Evolutionary conservation across 345 rosid genomes (phyloP).

Genomic region (Eutrema yunnanense): DNA sequence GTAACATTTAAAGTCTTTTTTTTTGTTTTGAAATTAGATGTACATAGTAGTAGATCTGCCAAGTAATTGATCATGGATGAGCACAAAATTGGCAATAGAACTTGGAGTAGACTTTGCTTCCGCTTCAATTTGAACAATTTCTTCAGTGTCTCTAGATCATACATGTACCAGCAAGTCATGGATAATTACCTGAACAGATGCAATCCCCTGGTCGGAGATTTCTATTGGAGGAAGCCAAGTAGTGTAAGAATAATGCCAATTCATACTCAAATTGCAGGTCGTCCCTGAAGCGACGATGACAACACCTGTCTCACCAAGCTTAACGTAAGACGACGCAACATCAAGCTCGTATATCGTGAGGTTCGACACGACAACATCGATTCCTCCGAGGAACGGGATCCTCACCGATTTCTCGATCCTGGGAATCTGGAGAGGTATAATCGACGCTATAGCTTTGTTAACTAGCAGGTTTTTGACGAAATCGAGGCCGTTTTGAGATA

Average conservation of each 20-base stretch:
- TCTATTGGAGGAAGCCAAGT: constrained; percentile 72
- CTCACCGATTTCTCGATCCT: constrained; percentile 45
- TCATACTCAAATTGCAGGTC: constrained; percentile 82
- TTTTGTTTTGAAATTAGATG: background rate
- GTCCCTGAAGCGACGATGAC: constrained; percentile 72
- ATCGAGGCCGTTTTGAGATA: constrained; percentile 78
- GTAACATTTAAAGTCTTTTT: too few relatives aligned
- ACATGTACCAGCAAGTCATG: background rate
- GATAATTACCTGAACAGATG: constrained; percentile 73
- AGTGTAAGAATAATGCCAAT: constrained; percentile 68
- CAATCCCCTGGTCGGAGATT: constrained; percentile 65
- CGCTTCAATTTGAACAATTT: background rate
- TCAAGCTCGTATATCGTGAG: constrained; percentile 63
- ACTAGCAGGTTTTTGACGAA: constrained; percentile 74
- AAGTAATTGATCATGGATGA: background rate
- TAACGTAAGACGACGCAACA: constrained; percentile 60
- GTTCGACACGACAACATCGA: constrained; percentile 54
- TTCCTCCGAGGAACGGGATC: constrained; percentile 71
- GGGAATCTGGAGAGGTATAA: constrained; percentile 63
- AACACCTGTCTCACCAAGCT: constrained; percentile 75
- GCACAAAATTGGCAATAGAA: background rate
- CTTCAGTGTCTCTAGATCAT: background rate
- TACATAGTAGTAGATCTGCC: background rate
- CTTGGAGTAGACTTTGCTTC: background rate
- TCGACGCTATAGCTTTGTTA: constrained; percentile 57